These are phyloP conservation scores for Fraxinus nigra DNA, from an alignment of 305 asterid species.

Conservation along the genomic window DNA sequence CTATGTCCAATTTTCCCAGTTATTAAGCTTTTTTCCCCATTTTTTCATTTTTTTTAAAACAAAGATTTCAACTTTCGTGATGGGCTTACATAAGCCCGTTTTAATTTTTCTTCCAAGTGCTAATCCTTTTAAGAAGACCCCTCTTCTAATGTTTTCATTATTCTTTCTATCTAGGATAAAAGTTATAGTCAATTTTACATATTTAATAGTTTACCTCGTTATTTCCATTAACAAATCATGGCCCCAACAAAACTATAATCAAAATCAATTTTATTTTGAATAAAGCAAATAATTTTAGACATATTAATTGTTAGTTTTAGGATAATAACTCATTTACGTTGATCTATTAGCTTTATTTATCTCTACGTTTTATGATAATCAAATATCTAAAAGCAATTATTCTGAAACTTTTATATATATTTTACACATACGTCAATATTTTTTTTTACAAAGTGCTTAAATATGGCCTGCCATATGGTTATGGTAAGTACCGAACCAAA, in stretches of 20 bases:
- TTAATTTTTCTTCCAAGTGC: neutral
- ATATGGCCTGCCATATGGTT: neutral
- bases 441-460: neutral
- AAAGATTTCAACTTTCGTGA: neutral
- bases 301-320: neutral
- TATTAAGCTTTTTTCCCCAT: too few species aligned
- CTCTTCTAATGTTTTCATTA: neutral
- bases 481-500: neutral
- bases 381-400: neutral
- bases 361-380: neutral
- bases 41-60: too few species aligned
- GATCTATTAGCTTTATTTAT: neutral
- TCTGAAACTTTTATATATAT: neutral
- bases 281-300: too few species aligned
- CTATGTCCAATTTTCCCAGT: too few species aligned
- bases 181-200: too few species aligned
- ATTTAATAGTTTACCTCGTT: too few species aligned
- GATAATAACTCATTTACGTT: neutral
- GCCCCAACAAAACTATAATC: neutral
- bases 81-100: neutral
- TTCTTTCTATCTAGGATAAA: neutral
- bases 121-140: neutral
- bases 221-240: neutral
- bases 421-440: neutral
- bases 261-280: too few species aligned